Conservation (phyloP, 2,329 filamentous ascomycete genomes). For the Trichoderma brevicompactum region DNA sequence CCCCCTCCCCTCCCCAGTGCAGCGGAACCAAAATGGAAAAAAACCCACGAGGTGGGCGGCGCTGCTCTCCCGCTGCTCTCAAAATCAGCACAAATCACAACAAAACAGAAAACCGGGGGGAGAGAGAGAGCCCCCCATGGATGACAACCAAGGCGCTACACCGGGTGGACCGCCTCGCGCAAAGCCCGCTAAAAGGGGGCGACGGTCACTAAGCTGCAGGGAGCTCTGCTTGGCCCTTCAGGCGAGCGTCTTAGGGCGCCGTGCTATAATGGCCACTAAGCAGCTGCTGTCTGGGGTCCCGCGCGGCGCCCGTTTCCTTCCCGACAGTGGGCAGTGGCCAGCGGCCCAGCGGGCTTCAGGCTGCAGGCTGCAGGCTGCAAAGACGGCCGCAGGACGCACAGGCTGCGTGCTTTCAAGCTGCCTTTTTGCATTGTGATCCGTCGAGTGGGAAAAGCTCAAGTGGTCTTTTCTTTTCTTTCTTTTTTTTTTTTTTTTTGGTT, state of each 20-base stretch:
- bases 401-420: constrained; percentile 36
- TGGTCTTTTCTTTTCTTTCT: background rate
- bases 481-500: background rate
- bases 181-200: too few species aligned
- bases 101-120: too few species aligned
- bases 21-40: too few species aligned
- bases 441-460: too few species aligned
- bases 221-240: background rate
- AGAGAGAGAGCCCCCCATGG: too few species aligned
- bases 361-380: constrained; percentile 41
- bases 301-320: constrained; percentile 37
- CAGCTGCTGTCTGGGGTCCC: constrained; percentile 37
- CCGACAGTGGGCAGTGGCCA: too few species aligned
- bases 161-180: too few species aligned
- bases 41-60: too few species aligned
- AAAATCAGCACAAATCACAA: too few species aligned
- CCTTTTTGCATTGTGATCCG: background rate
- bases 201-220: background rate
- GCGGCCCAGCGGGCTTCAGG: constrained; percentile 33
- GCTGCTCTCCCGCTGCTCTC: too few species aligned
- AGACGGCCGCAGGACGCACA: constrained; percentile 47
- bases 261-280: constrained; percentile 2
- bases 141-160: too few species aligned
- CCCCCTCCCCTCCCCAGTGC: too few species aligned
- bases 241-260: constrained; percentile 1